phyloP scores from a whole-genome alignment of 108 stramenopile genomes.

The Cyclotella sp. region DNA sequence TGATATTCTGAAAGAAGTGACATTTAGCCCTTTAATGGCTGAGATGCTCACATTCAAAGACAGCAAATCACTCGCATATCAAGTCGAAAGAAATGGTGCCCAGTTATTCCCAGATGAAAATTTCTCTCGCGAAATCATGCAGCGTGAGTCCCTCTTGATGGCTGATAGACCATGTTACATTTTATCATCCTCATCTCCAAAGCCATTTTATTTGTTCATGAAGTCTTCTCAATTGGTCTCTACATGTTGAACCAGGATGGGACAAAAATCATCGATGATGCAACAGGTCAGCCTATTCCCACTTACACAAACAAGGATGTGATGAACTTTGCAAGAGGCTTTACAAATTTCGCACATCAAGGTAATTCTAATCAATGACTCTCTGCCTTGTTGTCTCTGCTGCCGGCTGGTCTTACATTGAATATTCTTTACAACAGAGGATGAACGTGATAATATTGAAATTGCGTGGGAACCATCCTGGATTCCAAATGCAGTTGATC shows the following conservation, averaged over 20 bases:
- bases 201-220: not conserved
- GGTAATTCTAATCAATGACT: conserved; percentile 12
- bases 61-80: conserved; percentile 38
- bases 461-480: conserved; percentile 5
- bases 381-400: conserved; percentile 33
- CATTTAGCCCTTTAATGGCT: conserved; percentile 51
- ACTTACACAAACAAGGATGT: conserved; percentile 59
- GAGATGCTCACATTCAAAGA: conserved; percentile 45
- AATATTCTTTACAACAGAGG: not conserved
- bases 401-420: not conserved
- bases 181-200: not conserved
- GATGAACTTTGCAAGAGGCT: conserved; percentile 40
- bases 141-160: not conserved
- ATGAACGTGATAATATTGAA: conserved; percentile 22
- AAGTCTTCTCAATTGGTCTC: conserved; percentile 48
- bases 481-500: conserved; percentile 29
- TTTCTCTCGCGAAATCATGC: conserved; percentile 38
- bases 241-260: conserved; percentile 56
- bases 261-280: conserved; percentile 38
- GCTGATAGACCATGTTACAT: not conserved
- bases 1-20: conserved; percentile 47
- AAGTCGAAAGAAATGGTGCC: conserved; percentile 27
- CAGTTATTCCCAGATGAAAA: conserved; percentile 53
- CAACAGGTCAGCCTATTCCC: conserved; percentile 25
- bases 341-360: conserved; percentile 31